phyloP scores from a whole-genome alignment of 345 rosid species.

The Nephelium lappaceum region DNA sequence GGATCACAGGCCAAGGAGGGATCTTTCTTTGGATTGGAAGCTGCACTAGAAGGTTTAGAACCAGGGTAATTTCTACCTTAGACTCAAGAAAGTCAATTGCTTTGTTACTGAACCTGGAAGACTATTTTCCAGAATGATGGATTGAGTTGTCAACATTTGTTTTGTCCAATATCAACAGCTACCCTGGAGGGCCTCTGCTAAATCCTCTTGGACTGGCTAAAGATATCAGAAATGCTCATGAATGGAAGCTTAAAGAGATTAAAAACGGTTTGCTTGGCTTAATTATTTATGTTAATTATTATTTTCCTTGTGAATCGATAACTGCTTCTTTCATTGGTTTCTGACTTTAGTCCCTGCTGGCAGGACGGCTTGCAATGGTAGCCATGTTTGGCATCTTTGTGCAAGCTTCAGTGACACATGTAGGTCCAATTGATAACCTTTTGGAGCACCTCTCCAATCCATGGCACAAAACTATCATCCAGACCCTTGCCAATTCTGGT shows the following conservation, averaged over 20 bases:
- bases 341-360: conserved; percentile 14
- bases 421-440: conserved; percentile 92
- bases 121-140: background rate
- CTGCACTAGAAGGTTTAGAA: conserved; percentile 74
- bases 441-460: conserved; percentile 86
- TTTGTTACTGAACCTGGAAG: background rate
- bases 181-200: conserved; percentile 92
- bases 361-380: conserved; percentile 92
- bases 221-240: conserved; percentile 64
- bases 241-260: conserved; percentile 90
- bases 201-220: conserved; percentile 93
- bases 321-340: background rate
- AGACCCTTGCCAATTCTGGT: conserved; percentile 55
- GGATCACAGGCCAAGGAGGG: conserved; percentile 90
- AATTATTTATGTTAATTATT: background rate
- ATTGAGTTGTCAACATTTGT: conserved; percentile 2
- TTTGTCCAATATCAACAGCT: conserved; percentile 39
- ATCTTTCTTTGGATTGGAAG: conserved; percentile 85
- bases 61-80: conserved; percentile 61
- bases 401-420: conserved; percentile 85
- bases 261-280: conserved; percentile 60
- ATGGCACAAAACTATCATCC: conserved; percentile 88
- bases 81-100: background rate
- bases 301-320: background rate
- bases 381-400: conserved; percentile 89